A percentile compares a stretch with the other conserved stretches of the same genome.
Conservation (phyloP, 2,329 filamentous ascomycete species). For the Dactylonectria macrodidyma region DNA sequence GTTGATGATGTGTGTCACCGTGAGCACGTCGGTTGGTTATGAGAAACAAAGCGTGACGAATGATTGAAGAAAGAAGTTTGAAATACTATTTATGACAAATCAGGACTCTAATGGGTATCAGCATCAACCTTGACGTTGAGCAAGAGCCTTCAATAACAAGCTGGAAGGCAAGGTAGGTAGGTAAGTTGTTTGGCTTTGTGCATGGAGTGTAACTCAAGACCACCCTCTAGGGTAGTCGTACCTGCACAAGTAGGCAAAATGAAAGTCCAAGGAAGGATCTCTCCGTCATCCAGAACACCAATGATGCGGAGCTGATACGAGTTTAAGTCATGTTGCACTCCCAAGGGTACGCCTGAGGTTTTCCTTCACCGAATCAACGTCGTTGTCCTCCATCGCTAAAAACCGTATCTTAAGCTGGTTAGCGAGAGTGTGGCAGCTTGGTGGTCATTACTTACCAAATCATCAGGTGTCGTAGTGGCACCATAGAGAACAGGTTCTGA, state of each 20-base stretch:
- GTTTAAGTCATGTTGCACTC: constrained; percentile 42
- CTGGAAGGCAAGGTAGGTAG: background rate
- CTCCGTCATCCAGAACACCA: background rate
- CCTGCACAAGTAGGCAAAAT: constrained; percentile 4
- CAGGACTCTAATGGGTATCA: constrained; percentile 38
- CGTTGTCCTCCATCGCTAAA: constrained; percentile 72
- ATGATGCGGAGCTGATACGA: background rate
- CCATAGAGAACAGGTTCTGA: constrained; percentile 88
- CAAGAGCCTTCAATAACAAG: background rate
- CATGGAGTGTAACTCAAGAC: background rate
- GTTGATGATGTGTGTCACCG: background rate
- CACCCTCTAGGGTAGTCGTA: constrained; percentile 20
- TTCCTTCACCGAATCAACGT: constrained; percentile 71
- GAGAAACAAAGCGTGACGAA: constrained; percentile 12
- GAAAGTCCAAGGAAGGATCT: background rate
- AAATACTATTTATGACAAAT: constrained; percentile 6
- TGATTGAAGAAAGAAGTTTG: background rate
- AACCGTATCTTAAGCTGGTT: constrained; percentile 72
- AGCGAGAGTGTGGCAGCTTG: constrained; percentile 33
- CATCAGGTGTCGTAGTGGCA: constrained; percentile 72
- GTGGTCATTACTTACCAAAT: constrained; percentile 72
- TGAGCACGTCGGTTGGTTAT: background rate
- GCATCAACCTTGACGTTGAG: constrained; percentile 35
- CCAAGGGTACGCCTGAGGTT: constrained; percentile 69
- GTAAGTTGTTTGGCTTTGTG: background rate